Conservation (phyloP, 2,329 filamentous ascomycete species). For the Triangularia verruculosa region DNA sequence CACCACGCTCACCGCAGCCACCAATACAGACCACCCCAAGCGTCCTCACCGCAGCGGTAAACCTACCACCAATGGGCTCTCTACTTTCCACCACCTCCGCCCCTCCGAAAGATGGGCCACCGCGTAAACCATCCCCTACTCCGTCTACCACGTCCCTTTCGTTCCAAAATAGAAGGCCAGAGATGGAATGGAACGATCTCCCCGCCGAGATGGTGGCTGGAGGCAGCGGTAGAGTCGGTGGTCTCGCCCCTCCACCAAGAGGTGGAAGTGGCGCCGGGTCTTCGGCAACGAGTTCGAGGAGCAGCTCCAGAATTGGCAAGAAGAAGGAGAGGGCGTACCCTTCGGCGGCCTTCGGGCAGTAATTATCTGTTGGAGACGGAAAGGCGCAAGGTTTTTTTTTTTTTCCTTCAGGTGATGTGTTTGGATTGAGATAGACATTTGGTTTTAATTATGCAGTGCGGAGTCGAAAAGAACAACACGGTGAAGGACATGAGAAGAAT, state of each 20-base stretch:
- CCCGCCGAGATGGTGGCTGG: slow-evolving; percentile 54
- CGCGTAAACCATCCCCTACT: slow-evolving; percentile 16
- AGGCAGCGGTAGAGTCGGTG: slow-evolving; percentile 15
- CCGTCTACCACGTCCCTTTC: slow-evolving; percentile 37
- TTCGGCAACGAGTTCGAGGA: slow-evolving; percentile 47
- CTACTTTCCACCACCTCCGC: slow-evolving; percentile 6
- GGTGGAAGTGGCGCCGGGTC: slow-evolving; percentile 28
- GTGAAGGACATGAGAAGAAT: too few species aligned
- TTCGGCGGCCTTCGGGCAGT: slow-evolving; percentile 57
- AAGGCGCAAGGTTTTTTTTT: not conserved
- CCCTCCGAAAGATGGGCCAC: slow-evolving; percentile 6
- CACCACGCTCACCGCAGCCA: not conserved
- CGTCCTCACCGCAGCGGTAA: slow-evolving; percentile 23
- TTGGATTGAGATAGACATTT: not conserved
- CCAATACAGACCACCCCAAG: not conserved
- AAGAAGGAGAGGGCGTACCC: slow-evolving; percentile 62
- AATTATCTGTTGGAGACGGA: not conserved
- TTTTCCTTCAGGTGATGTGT: not conserved
- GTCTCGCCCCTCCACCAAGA: slow-evolving; percentile 15
- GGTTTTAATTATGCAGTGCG: too few species aligned
- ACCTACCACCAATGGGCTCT: slow-evolving; percentile 20
- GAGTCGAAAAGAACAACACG: too few species aligned
- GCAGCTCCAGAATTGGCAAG: slow-evolving; percentile 52
- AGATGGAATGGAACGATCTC: slow-evolving; percentile 65
- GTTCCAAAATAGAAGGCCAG: slow-evolving; percentile 57